Conservation (phyloP, 371 early-diverging fungal species). For the Cladochytrium tenue region DNA sequence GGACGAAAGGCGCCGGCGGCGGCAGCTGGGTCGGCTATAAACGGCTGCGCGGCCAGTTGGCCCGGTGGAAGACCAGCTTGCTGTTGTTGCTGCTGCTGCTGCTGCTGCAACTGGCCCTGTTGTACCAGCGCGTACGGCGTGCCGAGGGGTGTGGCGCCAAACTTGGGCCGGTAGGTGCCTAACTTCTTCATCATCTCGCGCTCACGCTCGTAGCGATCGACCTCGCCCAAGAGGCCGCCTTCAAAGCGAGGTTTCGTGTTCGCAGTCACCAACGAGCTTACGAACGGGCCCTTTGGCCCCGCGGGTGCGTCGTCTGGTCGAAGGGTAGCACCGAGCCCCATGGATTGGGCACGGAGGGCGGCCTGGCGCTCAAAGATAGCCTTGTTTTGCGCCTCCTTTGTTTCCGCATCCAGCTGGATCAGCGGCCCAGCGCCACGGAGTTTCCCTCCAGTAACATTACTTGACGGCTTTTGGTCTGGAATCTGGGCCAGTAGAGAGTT, state of each 20-base stretch:
- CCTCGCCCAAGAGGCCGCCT: constrained; percentile 47
- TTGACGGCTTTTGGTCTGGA: constrained; percentile 20
- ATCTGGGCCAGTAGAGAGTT: constrained; percentile 44
- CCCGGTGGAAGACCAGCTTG: background rate
- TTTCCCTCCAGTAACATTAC: constrained; percentile 10
- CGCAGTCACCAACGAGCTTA: constrained; percentile 19
- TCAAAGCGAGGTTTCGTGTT: constrained; percentile 37
- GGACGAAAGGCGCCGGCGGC: background rate
- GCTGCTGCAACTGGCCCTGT: background rate
- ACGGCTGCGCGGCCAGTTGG: too few relatives aligned
- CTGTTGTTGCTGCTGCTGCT: background rate
- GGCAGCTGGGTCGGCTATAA: background rate
- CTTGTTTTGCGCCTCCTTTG: constrained; percentile 28
- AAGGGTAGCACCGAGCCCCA: constrained; percentile 17
- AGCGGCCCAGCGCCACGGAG: constrained; percentile 23
- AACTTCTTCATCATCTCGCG: constrained; percentile 36
- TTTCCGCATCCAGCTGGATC: constrained; percentile 29
- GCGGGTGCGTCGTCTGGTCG: background rate
- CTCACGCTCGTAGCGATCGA: constrained; percentile 46
- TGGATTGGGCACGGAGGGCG: constrained; percentile 10
- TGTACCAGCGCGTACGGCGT: background rate
- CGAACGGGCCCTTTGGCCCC: constrained; percentile 28
- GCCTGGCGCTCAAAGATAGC: constrained; percentile 12
- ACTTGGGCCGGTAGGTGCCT: constrained; percentile 27
- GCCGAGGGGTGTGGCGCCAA: background rate